Conservation (phyloP, 2,329 filamentous ascomycete species). For the Didymella glomerata region DNA sequence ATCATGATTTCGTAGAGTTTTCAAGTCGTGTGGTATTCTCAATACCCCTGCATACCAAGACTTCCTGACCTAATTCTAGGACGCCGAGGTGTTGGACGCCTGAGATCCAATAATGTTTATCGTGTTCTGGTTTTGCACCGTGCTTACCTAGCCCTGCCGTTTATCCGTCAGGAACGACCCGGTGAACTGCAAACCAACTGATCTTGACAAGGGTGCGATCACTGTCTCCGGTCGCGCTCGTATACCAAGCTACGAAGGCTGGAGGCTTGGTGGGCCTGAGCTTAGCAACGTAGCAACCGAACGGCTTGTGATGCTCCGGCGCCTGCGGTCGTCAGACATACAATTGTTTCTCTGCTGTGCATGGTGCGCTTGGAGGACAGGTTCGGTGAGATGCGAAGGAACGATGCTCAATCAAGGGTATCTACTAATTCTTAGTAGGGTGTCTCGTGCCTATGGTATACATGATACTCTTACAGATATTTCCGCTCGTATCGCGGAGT, state of each 20-base stretch:
- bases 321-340: too few species aligned
- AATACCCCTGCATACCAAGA: neutral
- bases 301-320: too few species aligned
- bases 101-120: constrained; percentile 4
- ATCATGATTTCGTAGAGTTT: neutral
- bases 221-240: neutral
- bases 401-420: too few species aligned
- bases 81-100: constrained; percentile 3
- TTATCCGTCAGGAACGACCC: neutral
- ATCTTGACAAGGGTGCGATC: neutral
- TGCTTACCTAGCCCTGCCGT: constrained; percentile 8
- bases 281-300: neutral
- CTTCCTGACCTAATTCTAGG: neutral
- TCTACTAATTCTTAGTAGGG: too few species aligned
- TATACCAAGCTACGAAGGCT: neutral
- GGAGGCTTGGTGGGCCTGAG: neutral
- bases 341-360: too few species aligned
- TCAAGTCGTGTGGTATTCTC: neutral
- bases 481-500: too few species aligned
- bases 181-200: neutral
- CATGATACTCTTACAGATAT: too few species aligned
- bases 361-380: too few species aligned
- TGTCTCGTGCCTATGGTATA: too few species aligned
- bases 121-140: constrained; percentile 3
- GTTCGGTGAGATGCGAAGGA: too few species aligned